These are phyloP conservation scores for Adansonia madagascariensis DNA, from an alignment of 441 rosid species.

Conservation along the genomic window DNA sequence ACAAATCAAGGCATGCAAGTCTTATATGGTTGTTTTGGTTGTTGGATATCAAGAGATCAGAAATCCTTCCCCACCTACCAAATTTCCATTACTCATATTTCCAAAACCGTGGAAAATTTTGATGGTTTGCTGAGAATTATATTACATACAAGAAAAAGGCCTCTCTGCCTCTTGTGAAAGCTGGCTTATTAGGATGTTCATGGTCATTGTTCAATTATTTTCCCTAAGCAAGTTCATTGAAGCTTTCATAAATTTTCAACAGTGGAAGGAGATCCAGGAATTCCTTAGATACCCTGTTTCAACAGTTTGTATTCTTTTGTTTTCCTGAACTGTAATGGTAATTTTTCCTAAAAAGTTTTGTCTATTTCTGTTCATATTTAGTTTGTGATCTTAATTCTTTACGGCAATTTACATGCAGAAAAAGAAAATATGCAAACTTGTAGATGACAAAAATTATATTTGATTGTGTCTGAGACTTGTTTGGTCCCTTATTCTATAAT, in stretches of 20 bases:
- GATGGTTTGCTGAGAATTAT: background rate
- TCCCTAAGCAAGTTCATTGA: background rate
- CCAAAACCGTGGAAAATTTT: background rate
- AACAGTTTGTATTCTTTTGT: background rate
- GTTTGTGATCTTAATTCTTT: background rate
- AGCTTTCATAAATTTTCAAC: conserved; percentile 14
- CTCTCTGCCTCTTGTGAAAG: background rate
- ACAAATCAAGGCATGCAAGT: background rate
- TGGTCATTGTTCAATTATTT: background rate
- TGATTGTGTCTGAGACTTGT: background rate
- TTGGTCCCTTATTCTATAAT: background rate
- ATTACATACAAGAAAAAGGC: background rate
- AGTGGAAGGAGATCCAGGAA: background rate
- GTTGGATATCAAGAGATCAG: background rate
- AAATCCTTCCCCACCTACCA: background rate
- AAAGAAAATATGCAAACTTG: background rate
- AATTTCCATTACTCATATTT: background rate
- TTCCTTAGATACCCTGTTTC: too few relatives aligned
- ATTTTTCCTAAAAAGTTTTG: background rate
- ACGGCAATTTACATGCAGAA: background rate
- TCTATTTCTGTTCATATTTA: background rate
- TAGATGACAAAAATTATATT: background rate
- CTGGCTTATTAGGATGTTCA: conserved; percentile 12
- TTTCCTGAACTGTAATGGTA: background rate
- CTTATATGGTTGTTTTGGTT: background rate